These are phyloP conservation scores for Pinus taeda DNA, from an alignment of 75 land plant genomes.

Conservation along the genomic window DNA sequence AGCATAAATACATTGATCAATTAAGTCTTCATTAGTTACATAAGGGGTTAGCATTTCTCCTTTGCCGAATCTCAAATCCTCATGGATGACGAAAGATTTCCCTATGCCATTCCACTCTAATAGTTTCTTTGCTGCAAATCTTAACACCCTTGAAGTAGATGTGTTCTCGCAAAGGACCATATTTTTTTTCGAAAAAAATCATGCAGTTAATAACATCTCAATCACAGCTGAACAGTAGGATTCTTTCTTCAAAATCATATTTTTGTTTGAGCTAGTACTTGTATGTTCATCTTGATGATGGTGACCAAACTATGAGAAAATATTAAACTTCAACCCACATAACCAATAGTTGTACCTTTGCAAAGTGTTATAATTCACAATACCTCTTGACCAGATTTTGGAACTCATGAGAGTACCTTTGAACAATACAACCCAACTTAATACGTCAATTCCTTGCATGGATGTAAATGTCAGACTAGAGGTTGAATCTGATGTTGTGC, in stretches of 20 bases:
- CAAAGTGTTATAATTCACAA: too few species aligned
- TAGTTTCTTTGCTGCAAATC: conserved; percentile 73
- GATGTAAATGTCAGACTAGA: too few species aligned
- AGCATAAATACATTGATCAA: conserved; percentile 34
- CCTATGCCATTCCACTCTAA: conserved; percentile 64
- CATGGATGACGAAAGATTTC: conserved; percentile 73
- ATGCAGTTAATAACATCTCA: conserved; percentile 42
- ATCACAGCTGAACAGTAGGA: conserved; percentile 38
- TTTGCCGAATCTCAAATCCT: conserved; percentile 83
- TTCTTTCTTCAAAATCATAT: conserved; percentile 21
- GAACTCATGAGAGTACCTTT: too few species aligned
- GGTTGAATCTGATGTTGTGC: too few species aligned
- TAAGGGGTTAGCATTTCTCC: conserved; percentile 76
- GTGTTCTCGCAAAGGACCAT: conserved; percentile 52
- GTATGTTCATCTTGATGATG: too few species aligned
- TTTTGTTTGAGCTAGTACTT: background rate
- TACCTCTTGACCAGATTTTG: too few species aligned
- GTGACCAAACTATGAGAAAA: too few species aligned
- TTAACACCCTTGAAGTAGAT: conserved; percentile 68
- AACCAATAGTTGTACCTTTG: too few species aligned
- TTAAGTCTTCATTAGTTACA: conserved; percentile 60
- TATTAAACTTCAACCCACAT: too few species aligned
- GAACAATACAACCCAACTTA: too few species aligned
- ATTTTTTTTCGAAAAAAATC: conserved; percentile 45
- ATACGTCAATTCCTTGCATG: too few species aligned